These are phyloP conservation scores for Plasmodium blacklocki DNA, from an alignment of 169 alveolate genomes.

Conservation along the genomic window DNA sequence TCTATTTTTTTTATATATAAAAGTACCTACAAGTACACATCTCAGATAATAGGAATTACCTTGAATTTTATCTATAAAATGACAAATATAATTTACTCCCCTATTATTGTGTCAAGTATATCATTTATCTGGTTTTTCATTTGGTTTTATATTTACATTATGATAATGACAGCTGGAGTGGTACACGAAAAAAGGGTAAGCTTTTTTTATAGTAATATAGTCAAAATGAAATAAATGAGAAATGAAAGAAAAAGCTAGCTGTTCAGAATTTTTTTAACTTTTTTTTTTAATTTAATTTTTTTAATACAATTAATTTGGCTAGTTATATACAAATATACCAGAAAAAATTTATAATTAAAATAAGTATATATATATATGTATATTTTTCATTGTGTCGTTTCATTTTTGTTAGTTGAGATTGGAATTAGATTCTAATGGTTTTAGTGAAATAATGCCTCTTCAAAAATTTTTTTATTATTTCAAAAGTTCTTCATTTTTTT, in stretches of 20 bases:
- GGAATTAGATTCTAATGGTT: constrained; percentile 55
- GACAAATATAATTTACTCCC: constrained; percentile 35
- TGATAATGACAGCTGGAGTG: constrained; percentile 61
- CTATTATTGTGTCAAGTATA: constrained; percentile 10
- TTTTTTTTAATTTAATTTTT: not conserved
- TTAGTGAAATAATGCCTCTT: constrained; percentile 55
- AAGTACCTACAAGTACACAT: constrained; percentile 60
- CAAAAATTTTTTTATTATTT: constrained; percentile 50
- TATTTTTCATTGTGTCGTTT: not conserved
- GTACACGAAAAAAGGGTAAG: constrained; percentile 45
- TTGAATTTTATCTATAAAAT: constrained; percentile 22
- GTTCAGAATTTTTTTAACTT: not conserved
- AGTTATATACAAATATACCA: not conserved
- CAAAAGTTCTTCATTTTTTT: constrained; percentile 50
- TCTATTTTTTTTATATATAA: constrained; percentile 29
- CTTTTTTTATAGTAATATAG: not conserved
- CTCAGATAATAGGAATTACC: constrained; percentile 24
- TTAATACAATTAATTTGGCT: not conserved
- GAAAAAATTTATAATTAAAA: not conserved
- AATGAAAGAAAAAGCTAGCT: not conserved
- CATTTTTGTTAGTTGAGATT: constrained; percentile 12
- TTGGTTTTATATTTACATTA: constrained; percentile 19
- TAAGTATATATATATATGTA: not conserved
- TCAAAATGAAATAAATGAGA: not conserved
- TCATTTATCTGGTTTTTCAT: constrained; percentile 28